Evolutionary conservation across 805 yeast genomes (phyloP).

Genomic region (Isabelozyma gotoi): DNA sequence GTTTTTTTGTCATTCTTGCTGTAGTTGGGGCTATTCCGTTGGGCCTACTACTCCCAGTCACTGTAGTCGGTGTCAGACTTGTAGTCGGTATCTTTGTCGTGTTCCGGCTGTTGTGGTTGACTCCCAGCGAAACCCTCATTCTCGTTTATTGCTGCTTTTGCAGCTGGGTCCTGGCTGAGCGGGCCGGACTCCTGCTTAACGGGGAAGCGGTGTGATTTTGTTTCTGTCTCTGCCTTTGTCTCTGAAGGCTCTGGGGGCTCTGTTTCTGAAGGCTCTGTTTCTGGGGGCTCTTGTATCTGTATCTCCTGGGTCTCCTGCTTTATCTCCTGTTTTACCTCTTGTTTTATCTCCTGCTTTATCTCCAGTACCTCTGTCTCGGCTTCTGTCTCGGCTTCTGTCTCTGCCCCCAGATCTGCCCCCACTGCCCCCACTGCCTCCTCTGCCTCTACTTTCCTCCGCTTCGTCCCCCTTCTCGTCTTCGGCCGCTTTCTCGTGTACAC

Average conservation of each 20-base stretch:
- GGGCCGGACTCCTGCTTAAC: background rate
- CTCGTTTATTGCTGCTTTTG: too few species aligned
- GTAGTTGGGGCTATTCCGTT: too few species aligned
- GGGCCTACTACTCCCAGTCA: background rate
- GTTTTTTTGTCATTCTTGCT: too few species aligned
- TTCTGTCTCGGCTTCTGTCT: background rate
- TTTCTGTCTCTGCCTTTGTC: slow-evolving; percentile 6
- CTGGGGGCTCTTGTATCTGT: too few species aligned
- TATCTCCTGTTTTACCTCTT: slow-evolving; percentile 3
- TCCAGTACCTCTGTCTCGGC: background rate
- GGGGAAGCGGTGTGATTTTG: background rate
- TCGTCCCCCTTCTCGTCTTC: slow-evolving; percentile 8
- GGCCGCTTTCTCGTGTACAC: slow-evolving; percentile 9
- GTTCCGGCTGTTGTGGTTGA: too few species aligned
- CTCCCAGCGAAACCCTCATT: too few species aligned
- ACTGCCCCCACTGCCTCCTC: background rate
- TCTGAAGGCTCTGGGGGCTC: too few species aligned
- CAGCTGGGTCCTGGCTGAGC: too few species aligned
- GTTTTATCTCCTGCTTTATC: slow-evolving; percentile 2
- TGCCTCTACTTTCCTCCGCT: slow-evolving; percentile 9
- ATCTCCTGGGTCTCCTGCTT: too few species aligned
- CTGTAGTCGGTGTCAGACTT: background rate
- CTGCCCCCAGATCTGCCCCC: background rate
- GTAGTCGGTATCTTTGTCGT: background rate
- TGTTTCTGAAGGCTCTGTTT: too few species aligned